A percentile compares a stretch with the other conserved stretches of the same genome.
These are phyloP conservation scores for Brassica napus DNA, from an alignment of 345 rosid species.

Conservation along the genomic window DNA sequence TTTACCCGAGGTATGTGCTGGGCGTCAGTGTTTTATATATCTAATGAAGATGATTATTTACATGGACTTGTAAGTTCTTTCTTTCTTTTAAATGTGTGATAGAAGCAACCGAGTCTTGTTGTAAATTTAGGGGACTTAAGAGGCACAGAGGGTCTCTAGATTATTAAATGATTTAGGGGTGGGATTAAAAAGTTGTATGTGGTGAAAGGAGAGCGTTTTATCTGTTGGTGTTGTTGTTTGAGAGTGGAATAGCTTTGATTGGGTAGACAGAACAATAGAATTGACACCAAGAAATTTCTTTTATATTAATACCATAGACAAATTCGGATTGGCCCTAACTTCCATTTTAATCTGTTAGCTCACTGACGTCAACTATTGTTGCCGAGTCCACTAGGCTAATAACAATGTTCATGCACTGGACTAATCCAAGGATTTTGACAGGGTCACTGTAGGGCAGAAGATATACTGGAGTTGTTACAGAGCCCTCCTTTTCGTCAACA, in stretches of 20 bases:
- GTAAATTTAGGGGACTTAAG: background rate
- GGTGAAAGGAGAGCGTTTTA: constrained; percentile 1
- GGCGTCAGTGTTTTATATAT: constrained; percentile 17
- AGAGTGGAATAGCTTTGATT: constrained; percentile 3
- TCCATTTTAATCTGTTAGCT: background rate
- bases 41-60: background rate
- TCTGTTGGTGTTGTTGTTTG: background rate
- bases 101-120: background rate
- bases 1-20: constrained; percentile 76
- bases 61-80: background rate
- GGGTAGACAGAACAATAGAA: background rate
- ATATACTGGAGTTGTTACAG: constrained; percentile 81
- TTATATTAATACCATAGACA: background rate
- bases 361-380: constrained; percentile 5
- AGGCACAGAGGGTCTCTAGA: background rate
- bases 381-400: background rate
- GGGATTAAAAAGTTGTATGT: background rate
- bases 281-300: background rate
- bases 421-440: constrained; percentile 40
- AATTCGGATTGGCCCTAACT: background rate
- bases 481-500: constrained; percentile 96
- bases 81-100: constrained; percentile 15
- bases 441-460: constrained; percentile 78
- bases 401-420: constrained; percentile 3
- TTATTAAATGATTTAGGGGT: constrained; percentile 12